Conservation (phyloP, 805 yeast genomes). For the Saitoella complicata region DNA sequence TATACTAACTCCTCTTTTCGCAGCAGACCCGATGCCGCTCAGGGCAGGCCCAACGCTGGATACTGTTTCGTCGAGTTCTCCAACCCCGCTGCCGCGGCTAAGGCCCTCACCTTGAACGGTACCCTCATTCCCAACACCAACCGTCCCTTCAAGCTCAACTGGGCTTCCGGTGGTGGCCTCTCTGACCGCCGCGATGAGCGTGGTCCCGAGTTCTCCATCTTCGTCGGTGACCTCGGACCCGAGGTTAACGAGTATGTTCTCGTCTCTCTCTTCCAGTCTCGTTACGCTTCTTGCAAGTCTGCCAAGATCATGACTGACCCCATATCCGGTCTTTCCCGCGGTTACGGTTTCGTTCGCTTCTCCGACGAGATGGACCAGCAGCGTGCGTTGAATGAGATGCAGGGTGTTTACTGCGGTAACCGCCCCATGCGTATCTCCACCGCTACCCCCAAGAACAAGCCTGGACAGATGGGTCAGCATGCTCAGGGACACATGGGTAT, state of each 20-base stretch:
- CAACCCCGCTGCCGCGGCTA: constrained; percentile 40
- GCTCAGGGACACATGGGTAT: constrained; percentile 15
- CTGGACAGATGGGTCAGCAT: constrained; percentile 15
- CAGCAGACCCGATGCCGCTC: too few relatives aligned
- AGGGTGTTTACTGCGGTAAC: constrained; percentile 54
- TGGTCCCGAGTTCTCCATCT: constrained; percentile 44
- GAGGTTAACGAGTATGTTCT: constrained; percentile 54
- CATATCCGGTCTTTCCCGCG: constrained; percentile 52
- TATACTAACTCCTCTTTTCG: too few relatives aligned
- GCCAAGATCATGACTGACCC: constrained; percentile 70
- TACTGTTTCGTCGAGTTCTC: constrained; percentile 74
- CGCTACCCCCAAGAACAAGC: constrained; percentile 38
- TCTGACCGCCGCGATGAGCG: constrained; percentile 18
- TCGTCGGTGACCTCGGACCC: constrained; percentile 71
- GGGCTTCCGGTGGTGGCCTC: constrained; percentile 50
- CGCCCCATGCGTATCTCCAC: constrained; percentile 65
- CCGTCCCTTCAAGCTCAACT: constrained; percentile 50
- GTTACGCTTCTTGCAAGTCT: constrained; percentile 56
- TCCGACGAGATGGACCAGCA: constrained; percentile 47
- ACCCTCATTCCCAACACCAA: constrained; percentile 46
- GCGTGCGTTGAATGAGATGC: constrained; percentile 64
- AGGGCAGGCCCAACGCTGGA: constrained; percentile 34
- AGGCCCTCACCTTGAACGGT: constrained; percentile 51
- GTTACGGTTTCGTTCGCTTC: constrained; percentile 84
- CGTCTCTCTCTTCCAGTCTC: constrained; percentile 46